Evolutionary conservation across 495 filamentous ascomycete species (phyloP).

Genomic region (Podospora anserina): DNA sequence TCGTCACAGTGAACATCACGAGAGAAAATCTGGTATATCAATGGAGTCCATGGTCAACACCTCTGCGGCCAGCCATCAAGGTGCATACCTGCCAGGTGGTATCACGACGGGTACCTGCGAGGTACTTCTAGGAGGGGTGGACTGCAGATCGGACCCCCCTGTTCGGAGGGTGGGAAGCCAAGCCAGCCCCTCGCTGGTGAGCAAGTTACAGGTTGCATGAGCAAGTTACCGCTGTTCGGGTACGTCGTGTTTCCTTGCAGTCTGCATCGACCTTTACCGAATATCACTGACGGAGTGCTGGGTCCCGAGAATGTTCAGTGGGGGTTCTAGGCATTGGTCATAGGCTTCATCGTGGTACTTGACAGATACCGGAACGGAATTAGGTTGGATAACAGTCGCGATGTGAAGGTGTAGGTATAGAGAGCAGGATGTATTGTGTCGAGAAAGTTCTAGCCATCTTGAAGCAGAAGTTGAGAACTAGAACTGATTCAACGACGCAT

Average conservation of each 20-base stretch:
- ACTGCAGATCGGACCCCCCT: neutral
- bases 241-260: neutral
- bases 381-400: neutral
- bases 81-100: neutral
- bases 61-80: slow-evolving; percentile 1
- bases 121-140: neutral
- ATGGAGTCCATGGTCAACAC: neutral
- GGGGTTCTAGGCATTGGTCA: neutral
- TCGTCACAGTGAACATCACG: neutral
- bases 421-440: no score
- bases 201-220: slow-evolving; percentile 5
- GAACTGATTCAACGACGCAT: slow-evolving; percentile 14
- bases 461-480: neutral
- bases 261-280: neutral
- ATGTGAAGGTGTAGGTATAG: no score
- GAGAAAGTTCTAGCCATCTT: no score
- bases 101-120: neutral
- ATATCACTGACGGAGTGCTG: neutral
- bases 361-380: neutral
- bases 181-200: slow-evolving; percentile 3
- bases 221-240: neutral
- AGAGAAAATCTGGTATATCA: neutral
- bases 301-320: neutral
- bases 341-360: neutral
- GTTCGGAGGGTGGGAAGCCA: neutral